Base-by-base conservation (phyloP, 2,329 filamentous ascomycete species). In the Tolypocladium guangdongense region DNA sequence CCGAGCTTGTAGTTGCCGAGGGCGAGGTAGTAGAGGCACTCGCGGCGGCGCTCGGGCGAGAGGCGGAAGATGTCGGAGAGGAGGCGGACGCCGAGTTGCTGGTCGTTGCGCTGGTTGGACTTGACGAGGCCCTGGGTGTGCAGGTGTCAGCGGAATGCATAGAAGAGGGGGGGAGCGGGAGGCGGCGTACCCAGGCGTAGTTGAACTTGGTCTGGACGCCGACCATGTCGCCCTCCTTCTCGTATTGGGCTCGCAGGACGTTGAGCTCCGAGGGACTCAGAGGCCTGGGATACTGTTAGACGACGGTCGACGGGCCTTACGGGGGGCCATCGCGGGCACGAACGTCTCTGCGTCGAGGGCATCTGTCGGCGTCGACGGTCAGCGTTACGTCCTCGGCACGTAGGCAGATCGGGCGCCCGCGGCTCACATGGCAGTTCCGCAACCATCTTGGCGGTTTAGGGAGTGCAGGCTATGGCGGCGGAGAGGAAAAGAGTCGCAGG, bases 201-300 rank as follows among this genome's bases (percentile, higher is more conserved):
- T 99, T 99, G 82, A 99, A 99, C 70, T 97, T 97, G 57, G 93
- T 99, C 72, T 99, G 93, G 41, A 99, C 82, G 56, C 92, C 91
- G 56, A 96, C 92, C 77, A 95, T 95, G 64, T 95, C 89, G 61
- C 92, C 93, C 74, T 99, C 93, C 68, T 96, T 96, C 68, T 97
- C 92, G 69, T 93, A 99, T 71, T 99, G 93, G 56, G 88, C 79
- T 59, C 92, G 88, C 52, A 99, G 80, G 58, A 97, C 93, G 70
- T 91, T 85, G 56, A 99, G 86, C 73, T 99, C 93, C 50, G 89
- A 87, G 54, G 89, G 83, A 73, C 93, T 95, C 58, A 99, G 81
- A 61, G 93, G 88, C 67, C 90, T 93, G 62, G 52, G 16, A 32
- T 32, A 36, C 37, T 18, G 58, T 56, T 60, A 53, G 52, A 53